phyloP scores from a whole-genome alignment of 1,284 basidiomycete species.

The Heliocybe sulcata region DNA sequence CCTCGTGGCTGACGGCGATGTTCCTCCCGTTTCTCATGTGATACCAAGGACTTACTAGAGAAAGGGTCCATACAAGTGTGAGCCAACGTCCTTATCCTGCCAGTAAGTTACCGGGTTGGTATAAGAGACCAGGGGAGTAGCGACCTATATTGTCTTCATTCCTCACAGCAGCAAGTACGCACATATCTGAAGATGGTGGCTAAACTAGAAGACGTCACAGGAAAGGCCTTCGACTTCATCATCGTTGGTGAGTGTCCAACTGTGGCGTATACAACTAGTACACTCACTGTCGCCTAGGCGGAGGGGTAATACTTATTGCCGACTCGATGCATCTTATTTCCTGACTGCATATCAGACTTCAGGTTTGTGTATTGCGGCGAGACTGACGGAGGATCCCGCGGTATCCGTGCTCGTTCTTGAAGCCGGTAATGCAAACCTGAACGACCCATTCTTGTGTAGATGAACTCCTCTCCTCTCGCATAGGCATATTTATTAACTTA shows the following conservation, averaged over 20 bases:
- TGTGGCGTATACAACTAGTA: neutral
- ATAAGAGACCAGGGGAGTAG: no score
- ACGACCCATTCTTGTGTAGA: constrained; percentile 16
- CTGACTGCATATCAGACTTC: constrained; percentile 21
- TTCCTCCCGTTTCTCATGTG: no score
- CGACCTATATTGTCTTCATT: no score
- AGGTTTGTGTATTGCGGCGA: constrained; percentile 39
- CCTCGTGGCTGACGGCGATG: no score
- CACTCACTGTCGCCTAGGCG: neutral
- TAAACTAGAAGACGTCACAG: neutral
- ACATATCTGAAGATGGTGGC: neutral
- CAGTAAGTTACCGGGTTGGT: no score
- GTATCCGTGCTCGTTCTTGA: constrained; percentile 27
- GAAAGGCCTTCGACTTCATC: constrained; percentile 1
- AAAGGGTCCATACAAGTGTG: no score
- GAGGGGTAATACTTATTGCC: neutral
- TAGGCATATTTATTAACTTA: neutral
- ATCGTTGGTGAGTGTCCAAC: neutral
- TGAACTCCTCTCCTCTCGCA: neutral
- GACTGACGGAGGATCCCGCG: constrained; percentile 35
- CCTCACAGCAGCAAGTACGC: no score
- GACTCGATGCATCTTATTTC: neutral
- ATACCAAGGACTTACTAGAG: no score
- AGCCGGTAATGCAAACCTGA: constrained; percentile 21
- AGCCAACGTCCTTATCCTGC: no score